Percentiles rank a stretch among this genome's conserved stretches.
Evolutionary conservation across 208 protist species (phyloP).

Genomic region (Wallacemonas sp.): DNA sequence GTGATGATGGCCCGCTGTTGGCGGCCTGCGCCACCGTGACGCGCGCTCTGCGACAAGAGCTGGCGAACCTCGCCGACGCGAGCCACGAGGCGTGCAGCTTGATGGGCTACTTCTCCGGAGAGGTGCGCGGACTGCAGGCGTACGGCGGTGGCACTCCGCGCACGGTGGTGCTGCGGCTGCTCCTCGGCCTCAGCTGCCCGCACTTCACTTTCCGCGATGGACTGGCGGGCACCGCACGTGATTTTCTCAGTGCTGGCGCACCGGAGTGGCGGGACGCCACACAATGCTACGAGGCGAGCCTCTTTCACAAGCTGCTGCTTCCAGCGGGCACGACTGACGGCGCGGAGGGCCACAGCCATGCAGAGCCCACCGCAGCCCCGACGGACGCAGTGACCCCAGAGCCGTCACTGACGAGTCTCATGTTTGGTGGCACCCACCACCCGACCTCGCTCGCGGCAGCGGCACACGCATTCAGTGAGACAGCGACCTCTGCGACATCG

Average conservation of each 20-base stretch:
- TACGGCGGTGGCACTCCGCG: conserved; percentile 54
- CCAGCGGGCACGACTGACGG: too few species aligned
- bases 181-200: conserved; percentile 47
- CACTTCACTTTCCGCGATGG: conserved; percentile 30
- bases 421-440: conserved; percentile 2
- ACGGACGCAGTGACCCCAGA: too few species aligned
- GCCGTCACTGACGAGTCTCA: not conserved
- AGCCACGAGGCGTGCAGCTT: conserved; percentile 32
- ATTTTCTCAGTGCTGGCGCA: not conserved
- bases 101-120: conserved; percentile 70
- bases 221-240: not conserved
- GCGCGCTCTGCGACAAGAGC: conserved; percentile 27
- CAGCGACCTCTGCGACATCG: conserved; percentile 9
- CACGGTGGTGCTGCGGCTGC: conserved; percentile 56
- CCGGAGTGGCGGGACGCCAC: not conserved
- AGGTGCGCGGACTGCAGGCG: conserved; percentile 70
- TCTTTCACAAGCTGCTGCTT: not conserved
- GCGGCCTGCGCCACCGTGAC: conserved; percentile 1
- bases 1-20: too few species aligned
- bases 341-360: not conserved
- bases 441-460: conserved; percentile 15
- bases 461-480: conserved; percentile 5
- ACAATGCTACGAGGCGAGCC: not conserved
- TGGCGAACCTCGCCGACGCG: conserved; percentile 34
- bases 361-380: not conserved